Base-by-base conservation (phyloP, 164 flowering plant genomes). In the Piper longum region DNA sequence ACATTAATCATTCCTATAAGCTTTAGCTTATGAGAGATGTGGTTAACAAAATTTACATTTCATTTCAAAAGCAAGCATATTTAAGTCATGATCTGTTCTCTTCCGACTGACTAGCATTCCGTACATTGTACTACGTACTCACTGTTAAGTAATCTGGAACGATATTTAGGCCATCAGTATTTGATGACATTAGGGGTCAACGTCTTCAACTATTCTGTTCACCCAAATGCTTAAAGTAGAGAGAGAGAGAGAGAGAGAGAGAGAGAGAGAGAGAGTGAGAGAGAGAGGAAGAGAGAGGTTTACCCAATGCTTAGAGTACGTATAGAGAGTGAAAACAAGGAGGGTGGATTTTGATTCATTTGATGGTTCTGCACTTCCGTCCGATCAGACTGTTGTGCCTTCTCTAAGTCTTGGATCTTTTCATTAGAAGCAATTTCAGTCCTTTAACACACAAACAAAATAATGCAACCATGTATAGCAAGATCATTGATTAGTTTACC, bases 361-460 rank as follows among this genome's bases (percentile, higher is more conserved):
- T 26, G 36, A 26, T 55, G 66, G 65, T 57, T 71, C 26, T 62
- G 83, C 64, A 74, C 78, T 65, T 81, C 76, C 77, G 71, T 64
- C 2, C 76, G 79, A 18, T 66, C 60, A 41, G 61, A 67, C 55
- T 71, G 70, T 3, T 62, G 43, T 55, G 63, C 69, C 60, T 78
- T 81, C 74, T 76, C 82, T 55, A 76, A 76, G 63, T 84, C 86
- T 66, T 86, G 80, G 42, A 83, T 39, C 93, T 87, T 65, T 66
- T 69, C 65, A n/a, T 39, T 36, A 17, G 13, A 14, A 48, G 1
- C 51, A 36, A 57, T 51, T 26, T 57, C 11, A 14, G 39, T 18
- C 3, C 41, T 57, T 9, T 4, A 2, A 18, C 19, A 18, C 18
- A 16, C 44, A 43, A 7, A 19, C 54, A 7, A 41, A 16, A 18